Evolutionary conservation across 169 alveolate genomes (phyloP), one percentile per base, ranked within the genome.

Genomic region (Hepatocystis sp.): DNA sequence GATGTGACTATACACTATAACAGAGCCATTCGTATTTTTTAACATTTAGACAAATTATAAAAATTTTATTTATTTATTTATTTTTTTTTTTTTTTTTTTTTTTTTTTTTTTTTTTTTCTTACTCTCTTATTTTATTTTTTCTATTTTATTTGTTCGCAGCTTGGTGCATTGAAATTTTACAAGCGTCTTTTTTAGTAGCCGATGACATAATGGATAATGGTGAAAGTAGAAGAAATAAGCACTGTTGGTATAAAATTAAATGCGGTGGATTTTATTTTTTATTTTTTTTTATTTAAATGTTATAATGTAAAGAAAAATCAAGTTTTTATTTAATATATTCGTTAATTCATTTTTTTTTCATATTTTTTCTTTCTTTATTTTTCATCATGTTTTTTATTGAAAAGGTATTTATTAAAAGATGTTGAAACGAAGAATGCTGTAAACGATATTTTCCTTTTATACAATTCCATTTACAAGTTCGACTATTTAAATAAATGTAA

Each of bases 131-230:
- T n/a, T n/a, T n/a, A n/a, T n/a, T n/a, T n/a, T n/a, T n/a, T n/a
- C n/a, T n/a, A n/a, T n/a, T n/a, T n/a, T n/a, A n/a, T n/a, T n/a
- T n/a, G n/a, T n/a, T n/a, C n/a, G n/a, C 66, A 92, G 95, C 93
- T 2, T 92, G 95, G 95, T 92, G 95, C 66, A 88, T 92, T 49
- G 95, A 92, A 85, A 58, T 92, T 25, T 64, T 92, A n/a, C 95
- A 92, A 32, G 91, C 94, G 0, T 78, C 95, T 11, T 92, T 92
- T 67, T 76, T 92, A 25, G 95, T 92, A 23, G 95, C 95, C 2
- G 95, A 92, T 55, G 95, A 92, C 36, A 88, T 92, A 13, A 92
- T 92, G 94, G 95, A 92, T 64, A 86, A 86, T 30, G 91, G 95
- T 21, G 85, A 81, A 17, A 92, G 67, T 40, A 58, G 95, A 13